These are phyloP conservation scores for Blastomyces gilchristii DNA, from an alignment of 2,329 filamentous ascomycete species.

Conservation along the genomic window DNA sequence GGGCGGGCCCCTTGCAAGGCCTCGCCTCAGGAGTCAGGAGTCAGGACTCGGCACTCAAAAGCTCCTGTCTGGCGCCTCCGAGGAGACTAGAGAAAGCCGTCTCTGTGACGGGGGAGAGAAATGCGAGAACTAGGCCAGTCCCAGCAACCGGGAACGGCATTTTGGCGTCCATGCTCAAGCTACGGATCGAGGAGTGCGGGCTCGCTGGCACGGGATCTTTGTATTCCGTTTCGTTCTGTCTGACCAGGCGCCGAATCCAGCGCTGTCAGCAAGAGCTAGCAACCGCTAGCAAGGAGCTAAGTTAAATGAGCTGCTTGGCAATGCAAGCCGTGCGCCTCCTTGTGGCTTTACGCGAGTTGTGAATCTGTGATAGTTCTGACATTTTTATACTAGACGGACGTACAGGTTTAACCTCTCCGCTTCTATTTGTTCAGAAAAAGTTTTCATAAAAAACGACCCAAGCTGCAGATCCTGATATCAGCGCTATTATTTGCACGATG, in stretches of 20 bases:
- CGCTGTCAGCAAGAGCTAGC: no score
- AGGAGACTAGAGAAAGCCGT: neutral
- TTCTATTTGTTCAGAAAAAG: neutral
- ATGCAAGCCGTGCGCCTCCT: neutral
- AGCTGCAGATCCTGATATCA: neutral
- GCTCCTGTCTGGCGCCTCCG: neutral
- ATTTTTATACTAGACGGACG: neutral
- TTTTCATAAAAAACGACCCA: neutral
- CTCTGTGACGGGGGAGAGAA: neutral
- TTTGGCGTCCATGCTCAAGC: neutral
- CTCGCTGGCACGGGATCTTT: neutral
- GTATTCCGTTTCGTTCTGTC: neutral
- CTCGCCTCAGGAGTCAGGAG: neutral
- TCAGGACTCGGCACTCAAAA: no score
- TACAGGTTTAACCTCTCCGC: neutral
- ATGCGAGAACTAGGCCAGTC: neutral
- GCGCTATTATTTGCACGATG: neutral
- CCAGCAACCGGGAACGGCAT: neutral
- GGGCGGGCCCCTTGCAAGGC: neutral
- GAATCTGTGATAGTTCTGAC: neutral
- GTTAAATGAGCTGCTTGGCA: constrained; percentile 7
- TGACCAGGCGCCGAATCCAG: neutral
- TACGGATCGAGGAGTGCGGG: neutral
- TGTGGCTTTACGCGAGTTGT: neutral
- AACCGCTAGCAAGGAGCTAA: neutral